Conservation (phyloP, 1,284 basidiomycete species). For the Wolfiporia cocos region DNA sequence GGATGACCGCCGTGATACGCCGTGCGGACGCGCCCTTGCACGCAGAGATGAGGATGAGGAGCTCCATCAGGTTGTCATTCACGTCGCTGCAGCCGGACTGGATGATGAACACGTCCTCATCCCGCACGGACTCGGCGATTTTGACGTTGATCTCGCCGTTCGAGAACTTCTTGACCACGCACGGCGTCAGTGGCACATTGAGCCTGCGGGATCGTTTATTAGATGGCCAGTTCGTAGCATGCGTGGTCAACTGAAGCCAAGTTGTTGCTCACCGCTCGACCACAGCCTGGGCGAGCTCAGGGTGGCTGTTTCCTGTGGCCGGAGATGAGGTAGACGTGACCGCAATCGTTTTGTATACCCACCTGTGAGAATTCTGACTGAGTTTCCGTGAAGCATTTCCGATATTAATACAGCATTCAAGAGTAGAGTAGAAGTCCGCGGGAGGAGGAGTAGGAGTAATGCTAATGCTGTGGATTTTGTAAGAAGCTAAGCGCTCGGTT, state of each 20-base stretch:
- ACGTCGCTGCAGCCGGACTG: constrained; percentile 79
- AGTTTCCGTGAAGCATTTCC: constrained; percentile 85
- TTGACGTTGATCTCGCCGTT: constrained; percentile 93
- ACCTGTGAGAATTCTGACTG: constrained; percentile 91
- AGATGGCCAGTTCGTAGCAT: constrained; percentile 28
- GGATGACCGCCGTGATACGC: constrained; percentile 96
- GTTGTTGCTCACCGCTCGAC: constrained; percentile 85
- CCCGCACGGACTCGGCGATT: constrained; percentile 91
- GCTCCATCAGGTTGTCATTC: constrained; percentile 87
- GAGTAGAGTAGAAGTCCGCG: constrained; percentile 10
- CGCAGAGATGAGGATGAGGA: constrained; percentile 86
- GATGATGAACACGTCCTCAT: constrained; percentile 97
- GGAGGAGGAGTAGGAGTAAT: constrained; percentile 9
- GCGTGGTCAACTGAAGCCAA: constrained; percentile 36
- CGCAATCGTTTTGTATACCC: constrained; percentile 23
- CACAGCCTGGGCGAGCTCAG: constrained; percentile 91
- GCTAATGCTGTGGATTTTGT: constrained; percentile 2
- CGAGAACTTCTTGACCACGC: constrained; percentile 93
- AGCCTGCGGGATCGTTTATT: constrained; percentile 56
- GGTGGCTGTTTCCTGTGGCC: constrained; percentile 89
- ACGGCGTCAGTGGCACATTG: constrained; percentile 85
- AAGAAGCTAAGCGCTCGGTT: too few relatives aligned
- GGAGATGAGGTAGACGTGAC: neutral
- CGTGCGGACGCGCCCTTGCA: constrained; percentile 97
- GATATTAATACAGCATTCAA: constrained; percentile 25